Evolutionary conservation across 2,329 filamentous ascomycete species (phyloP).

Genomic region (Botrytis hyacinthi): DNA sequence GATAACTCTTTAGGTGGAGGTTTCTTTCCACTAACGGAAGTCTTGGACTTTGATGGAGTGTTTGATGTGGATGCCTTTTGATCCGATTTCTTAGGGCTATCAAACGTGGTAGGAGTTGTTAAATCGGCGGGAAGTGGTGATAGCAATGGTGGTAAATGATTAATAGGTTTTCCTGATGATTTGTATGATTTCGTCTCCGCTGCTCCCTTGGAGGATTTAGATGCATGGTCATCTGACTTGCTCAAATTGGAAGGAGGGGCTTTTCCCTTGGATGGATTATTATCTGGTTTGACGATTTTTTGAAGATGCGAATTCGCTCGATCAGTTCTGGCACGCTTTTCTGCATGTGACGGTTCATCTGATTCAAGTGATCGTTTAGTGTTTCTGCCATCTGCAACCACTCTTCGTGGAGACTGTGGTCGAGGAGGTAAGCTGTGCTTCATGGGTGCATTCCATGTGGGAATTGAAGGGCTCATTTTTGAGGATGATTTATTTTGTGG

Average conservation of each 20-base stretch:
- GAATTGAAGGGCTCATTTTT: slow-evolving; percentile 10
- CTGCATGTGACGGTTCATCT: slow-evolving; percentile 29
- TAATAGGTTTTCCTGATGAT: slow-evolving; percentile 14
- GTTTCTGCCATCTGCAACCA: slow-evolving; percentile 24
- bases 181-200: slow-evolving; percentile 6
- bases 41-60: slow-evolving; percentile 29
- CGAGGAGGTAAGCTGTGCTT: slow-evolving; percentile 35
- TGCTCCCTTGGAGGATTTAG: slow-evolving; percentile 24
- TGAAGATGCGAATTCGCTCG: slow-evolving; percentile 22
- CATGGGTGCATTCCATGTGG: slow-evolving; percentile 21
- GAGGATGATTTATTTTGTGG: slow-evolving; percentile 16
- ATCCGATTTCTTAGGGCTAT: slow-evolving; percentile 17
- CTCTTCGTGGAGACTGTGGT: slow-evolving; percentile 31
- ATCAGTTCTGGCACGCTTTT: slow-evolving; percentile 37
- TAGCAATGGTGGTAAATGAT: slow-evolving; percentile 21
- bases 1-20: slow-evolving; percentile 8
- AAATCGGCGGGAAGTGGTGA: slow-evolving; percentile 21
- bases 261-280: slow-evolving; percentile 24
- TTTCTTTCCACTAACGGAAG: slow-evolving; percentile 8
- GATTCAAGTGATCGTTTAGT: slow-evolving; percentile 36
- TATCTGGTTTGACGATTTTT: slow-evolving; percentile 26
- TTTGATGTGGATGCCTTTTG: slow-evolving; percentile 22
- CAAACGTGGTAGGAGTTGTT: slow-evolving; percentile 12
- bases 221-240: slow-evolving; percentile 26
- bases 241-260: slow-evolving; percentile 24